Evolutionary conservation across 805 yeast genomes (phyloP).

Genomic region (Lipomyces kockii): DNA sequence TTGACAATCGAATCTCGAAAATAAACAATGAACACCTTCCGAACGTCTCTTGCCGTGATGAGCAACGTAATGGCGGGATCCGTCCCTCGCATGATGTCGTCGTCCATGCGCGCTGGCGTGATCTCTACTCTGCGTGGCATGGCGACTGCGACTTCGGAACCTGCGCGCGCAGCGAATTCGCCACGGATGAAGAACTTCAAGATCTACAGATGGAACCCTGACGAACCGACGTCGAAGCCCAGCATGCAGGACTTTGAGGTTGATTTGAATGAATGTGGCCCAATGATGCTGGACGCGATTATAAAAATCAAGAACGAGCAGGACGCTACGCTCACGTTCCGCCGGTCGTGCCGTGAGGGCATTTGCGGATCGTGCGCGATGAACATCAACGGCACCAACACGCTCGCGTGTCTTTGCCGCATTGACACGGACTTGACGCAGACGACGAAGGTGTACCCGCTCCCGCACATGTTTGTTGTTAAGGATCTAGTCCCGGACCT

Average conservation of each 20-base stretch:
- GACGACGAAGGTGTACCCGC: conserved; percentile 87
- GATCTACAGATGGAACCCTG: conserved; percentile 98
- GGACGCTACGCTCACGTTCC: conserved; percentile 91
- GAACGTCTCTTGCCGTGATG: not conserved
- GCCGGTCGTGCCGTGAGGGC: conserved; percentile 99
- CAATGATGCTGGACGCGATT: conserved; percentile 95
- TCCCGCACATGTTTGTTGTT: conserved; percentile 98
- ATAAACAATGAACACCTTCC: not conserved
- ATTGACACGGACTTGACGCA: conserved; percentile 79
- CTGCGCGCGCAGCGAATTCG: conserved; percentile 55
- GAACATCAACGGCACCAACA: conserved; percentile 98
- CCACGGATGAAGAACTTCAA: conserved; percentile 80
- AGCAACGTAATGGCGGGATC: not conserved
- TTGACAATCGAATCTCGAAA: not conserved
- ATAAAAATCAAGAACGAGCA: conserved; percentile 95
- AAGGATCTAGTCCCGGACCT: conserved; percentile 97
- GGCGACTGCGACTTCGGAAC: conserved; percentile 40
- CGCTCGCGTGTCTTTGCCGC: conserved; percentile 94
- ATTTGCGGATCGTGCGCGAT: conserved; percentile 99
- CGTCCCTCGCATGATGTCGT: not conserved
- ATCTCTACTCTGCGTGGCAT: conserved; percentile 21
- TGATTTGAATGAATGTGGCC: conserved; percentile 91
- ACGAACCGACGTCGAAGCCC: conserved; percentile 91
- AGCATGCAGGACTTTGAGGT: conserved; percentile 78
- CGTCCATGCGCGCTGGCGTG: not conserved